A percentile compares a stretch with the other conserved stretches of the same genome.
These are phyloP conservation scores for Metarhizium rileyi DNA, from an alignment of 2,329 filamentous ascomycete genomes.

Conservation along the genomic window DNA sequence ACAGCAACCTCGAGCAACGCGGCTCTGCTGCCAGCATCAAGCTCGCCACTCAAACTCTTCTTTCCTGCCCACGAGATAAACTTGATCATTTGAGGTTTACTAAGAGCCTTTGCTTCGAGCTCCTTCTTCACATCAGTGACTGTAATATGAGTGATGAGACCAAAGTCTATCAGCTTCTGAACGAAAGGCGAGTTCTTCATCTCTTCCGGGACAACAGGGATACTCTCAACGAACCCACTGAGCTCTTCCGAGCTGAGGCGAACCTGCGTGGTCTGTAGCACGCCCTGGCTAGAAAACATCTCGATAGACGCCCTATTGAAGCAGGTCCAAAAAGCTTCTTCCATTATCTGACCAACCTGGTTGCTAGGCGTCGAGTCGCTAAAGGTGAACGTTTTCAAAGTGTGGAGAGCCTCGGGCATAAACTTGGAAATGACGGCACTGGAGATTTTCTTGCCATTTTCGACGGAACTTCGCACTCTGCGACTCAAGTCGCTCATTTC, in stretches of 20 bases:
- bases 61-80: constrained; percentile 78
- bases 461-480: constrained; percentile 42
- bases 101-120: constrained; percentile 72
- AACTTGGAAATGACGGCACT: constrained; percentile 56
- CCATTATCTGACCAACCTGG: constrained; percentile 75
- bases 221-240: constrained; percentile 70
- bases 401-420: constrained; percentile 71
- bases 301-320: constrained; percentile 76
- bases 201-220: constrained; percentile 74
- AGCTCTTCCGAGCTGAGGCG: constrained; percentile 62
- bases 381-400: constrained; percentile 80
- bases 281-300: constrained; percentile 77
- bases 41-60: constrained; percentile 60
- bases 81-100: constrained; percentile 64
- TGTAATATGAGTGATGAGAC: constrained; percentile 78
- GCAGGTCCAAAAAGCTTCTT: constrained; percentile 93
- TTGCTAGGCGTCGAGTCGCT: constrained; percentile 81
- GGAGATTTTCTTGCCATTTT: constrained; percentile 42
- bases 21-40: constrained; percentile 58
- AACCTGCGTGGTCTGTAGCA: constrained; percentile 75
- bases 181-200: constrained; percentile 69
- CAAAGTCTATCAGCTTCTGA: constrained; percentile 70
- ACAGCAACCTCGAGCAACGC: constrained; percentile 71
- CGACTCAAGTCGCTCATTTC: constrained; percentile 71
- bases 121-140: constrained; percentile 78